Evolutionary conservation across 306 rosid species (phyloP).

Genomic region (Parietaria judaica): DNA sequence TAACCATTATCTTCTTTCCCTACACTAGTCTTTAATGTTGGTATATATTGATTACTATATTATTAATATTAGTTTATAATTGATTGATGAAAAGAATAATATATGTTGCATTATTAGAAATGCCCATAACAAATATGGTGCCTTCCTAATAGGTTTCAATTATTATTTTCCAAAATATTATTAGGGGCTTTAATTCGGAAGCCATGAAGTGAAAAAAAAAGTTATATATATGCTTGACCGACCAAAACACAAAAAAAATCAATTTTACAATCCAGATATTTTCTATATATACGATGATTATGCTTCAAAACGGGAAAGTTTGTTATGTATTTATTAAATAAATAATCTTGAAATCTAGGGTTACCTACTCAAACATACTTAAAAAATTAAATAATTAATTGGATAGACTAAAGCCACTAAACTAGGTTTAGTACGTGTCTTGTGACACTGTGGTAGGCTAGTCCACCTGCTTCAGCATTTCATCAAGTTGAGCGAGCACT

Average conservation of each 20-base stretch:
- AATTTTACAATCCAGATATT: background rate
- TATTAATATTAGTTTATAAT: background rate
- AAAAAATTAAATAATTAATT: background rate
- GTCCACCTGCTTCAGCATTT: constrained; percentile 3
- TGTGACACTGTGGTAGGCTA: background rate
- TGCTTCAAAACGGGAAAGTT: too few species aligned
- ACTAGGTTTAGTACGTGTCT: background rate
- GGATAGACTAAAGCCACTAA: background rate
- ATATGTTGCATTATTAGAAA: constrained; percentile 8
- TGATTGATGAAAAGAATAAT: background rate
- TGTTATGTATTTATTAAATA: too few species aligned
- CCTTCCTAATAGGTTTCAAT: constrained; percentile 14
- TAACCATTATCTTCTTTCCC: constrained; percentile 14
- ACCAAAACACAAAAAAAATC: too few species aligned
- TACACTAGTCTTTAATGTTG: constrained; percentile 16
- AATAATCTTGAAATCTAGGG: too few species aligned
- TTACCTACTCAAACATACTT: too few species aligned
- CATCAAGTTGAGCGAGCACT: constrained; percentile 13
- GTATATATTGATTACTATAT: background rate
- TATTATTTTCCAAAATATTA: background rate
- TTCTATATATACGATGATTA: background rate
- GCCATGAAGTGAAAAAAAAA: background rate
- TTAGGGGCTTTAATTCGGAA: background rate
- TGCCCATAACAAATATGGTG: background rate
- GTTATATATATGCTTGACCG: background rate